Base-by-base conservation (phyloP, 495 filamentous ascomycete species). In the Penicillium psychrofluorescens region DNA sequence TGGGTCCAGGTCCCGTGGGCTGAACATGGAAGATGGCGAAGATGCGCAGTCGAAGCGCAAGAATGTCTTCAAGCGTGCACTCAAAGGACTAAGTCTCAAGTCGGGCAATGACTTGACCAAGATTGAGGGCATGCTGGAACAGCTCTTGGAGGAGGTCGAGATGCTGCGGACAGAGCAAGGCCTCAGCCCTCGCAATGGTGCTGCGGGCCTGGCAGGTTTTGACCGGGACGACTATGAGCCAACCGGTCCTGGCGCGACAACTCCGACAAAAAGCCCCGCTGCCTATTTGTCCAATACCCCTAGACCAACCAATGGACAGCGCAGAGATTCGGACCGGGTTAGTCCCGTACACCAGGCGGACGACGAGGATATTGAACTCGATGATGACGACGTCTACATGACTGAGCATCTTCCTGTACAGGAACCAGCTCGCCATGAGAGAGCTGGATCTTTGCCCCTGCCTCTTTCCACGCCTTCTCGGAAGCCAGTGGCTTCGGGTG, bases 101-200 rank as follows among this genome's bases (percentile, higher is more conserved):
- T 90, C 87, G 35, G 76, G 82, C 11, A 94, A 86, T 53, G 92
- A 99, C 53, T 74, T 99, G 13, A 71, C 80, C 43, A 88, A 86
- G 62, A 95, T 99, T 52, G 94, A 99, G 67, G 87, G 85, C 27
- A 95, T 99, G 90, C 75, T 99, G 35, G 85, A 87, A 46, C 88
- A 92, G 58, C 72, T 99, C 29, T 79, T 97, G 29, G 85, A 77
- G 40, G 90, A 99, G 56, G 89, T 99, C 15, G 89, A 95, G 55
- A 84, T 81, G 30, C 70, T 99, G 38, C 95, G 95, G 51, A 76
- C 78, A 29, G 77, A 56, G 13, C 74, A 79, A 42, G 70, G 67
- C 38, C 46, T 53, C 29, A 52, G 46, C 10, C 36, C 48, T 10
- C 57, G 58, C 36, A 58, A 34, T 16, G 46, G 49, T 35, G 48